These are phyloP conservation scores for Calycina marina DNA, from an alignment of 2,329 filamentous ascomycete genomes.

Conservation along the genomic window DNA sequence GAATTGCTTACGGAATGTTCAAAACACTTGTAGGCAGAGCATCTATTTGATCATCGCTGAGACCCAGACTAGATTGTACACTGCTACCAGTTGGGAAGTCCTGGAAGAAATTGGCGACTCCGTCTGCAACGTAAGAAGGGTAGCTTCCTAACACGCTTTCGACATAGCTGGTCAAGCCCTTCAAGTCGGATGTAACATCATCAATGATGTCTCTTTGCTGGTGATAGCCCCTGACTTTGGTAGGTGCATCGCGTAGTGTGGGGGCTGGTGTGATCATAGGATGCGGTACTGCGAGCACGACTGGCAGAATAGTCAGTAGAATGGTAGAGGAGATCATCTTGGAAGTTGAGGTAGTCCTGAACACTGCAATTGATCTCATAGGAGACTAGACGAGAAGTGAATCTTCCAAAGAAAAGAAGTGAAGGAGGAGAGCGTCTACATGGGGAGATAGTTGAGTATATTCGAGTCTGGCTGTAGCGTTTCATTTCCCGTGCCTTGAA, in stretches of 20 bases:
- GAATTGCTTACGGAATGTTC: conserved; percentile 44
- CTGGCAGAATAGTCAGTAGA: conserved; percentile 12
- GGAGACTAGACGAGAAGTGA: too few relatives aligned
- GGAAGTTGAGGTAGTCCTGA: too few relatives aligned
- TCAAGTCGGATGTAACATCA: conserved; percentile 31
- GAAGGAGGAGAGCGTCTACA: too few relatives aligned
- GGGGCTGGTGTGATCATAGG: conserved; percentile 34
- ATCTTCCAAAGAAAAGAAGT: too few relatives aligned
- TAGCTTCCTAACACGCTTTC: conserved; percentile 38
- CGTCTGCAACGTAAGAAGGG: conserved; percentile 45
- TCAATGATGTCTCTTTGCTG: conserved; percentile 5
- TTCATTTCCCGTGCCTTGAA: too few relatives aligned
- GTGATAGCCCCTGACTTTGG: conserved; percentile 25
- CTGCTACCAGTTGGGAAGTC: conserved; percentile 46
- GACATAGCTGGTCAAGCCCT: conserved; percentile 34
- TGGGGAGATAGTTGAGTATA: too few relatives aligned
- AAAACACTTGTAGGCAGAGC: conserved; percentile 55
- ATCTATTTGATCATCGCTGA: conserved; percentile 41
- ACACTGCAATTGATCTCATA: too few relatives aligned
- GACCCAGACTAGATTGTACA: conserved; percentile 45
- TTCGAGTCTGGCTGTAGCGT: too few relatives aligned
- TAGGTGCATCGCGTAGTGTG: conserved; percentile 24
- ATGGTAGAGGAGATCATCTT: conserved; percentile 3
- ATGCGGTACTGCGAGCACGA: conserved; percentile 20
- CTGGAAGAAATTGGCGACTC: conserved; percentile 53